phyloP scores from a whole-genome alignment of 2,329 filamentous ascomycete species.

The Cladosporium sp. region DNA sequence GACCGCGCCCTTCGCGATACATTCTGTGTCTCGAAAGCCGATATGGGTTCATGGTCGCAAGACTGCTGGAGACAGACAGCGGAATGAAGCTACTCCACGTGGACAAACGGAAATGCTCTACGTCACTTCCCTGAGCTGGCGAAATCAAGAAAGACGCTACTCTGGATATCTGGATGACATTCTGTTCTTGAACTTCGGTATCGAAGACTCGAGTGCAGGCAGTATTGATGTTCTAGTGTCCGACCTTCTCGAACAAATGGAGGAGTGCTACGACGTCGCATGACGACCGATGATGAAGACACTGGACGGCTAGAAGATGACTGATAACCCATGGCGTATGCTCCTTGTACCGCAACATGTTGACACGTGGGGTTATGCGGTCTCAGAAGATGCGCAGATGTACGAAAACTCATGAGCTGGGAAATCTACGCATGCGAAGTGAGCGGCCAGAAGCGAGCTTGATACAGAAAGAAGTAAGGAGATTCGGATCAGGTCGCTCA shows the following conservation, averaged over 20 bases:
- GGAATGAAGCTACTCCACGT: background rate
- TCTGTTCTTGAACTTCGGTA: slow-evolving; percentile 50
- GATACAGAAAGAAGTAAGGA: no score
- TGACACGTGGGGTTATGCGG: no score
- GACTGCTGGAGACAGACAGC: slow-evolving; percentile 4
- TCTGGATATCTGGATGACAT: slow-evolving; percentile 53
- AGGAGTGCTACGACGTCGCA: no score
- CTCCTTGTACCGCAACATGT: no score
- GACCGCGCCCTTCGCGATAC: slow-evolving; percentile 44
- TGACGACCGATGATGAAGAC: no score
- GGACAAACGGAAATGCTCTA: slow-evolving; percentile 51
- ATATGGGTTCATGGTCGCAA: slow-evolving; percentile 51
- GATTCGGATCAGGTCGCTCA: no score
- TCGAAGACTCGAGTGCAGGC: slow-evolving; percentile 21
- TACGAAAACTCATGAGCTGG: no score
- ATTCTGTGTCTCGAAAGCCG: slow-evolving; percentile 46
- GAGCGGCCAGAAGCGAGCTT: no score
- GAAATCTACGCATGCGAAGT: no score
- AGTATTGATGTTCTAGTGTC: background rate
- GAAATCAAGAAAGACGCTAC: slow-evolving; percentile 40
- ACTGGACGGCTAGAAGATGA: no score
- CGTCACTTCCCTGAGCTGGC: slow-evolving; percentile 54
- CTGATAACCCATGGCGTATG: no score
- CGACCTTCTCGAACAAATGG: background rate
- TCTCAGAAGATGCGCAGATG: no score